Evolutionary conservation across 805 yeast species (phyloP), one percentile per base, ranked within the genome.

Genomic region (Saccharomyces paradoxus): DNA sequence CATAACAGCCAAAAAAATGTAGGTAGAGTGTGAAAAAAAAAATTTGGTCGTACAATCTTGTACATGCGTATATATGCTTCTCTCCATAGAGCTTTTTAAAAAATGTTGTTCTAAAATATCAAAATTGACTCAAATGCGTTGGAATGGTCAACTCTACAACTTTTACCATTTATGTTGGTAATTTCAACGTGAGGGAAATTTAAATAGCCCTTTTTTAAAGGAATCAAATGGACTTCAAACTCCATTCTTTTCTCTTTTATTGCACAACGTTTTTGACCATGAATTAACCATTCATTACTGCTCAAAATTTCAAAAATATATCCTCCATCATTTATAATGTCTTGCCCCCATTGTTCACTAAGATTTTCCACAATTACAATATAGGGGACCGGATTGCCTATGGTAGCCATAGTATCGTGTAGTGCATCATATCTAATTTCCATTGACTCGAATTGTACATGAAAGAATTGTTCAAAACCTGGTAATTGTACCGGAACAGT

Each of bases 281-380:
- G 82, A 4, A 90, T 72, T 2, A 89, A 65, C 98, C 98, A 92
- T 52, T 89, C 96, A 29, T 75, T 75, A 29, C 76, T 79, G 28
- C 78, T 76, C 17, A 71, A 67, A 0, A 87, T 63, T 17, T 78
- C 79, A 41, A 82, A 71, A 51, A 74, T 74, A 61, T 79, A 81
- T 30, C 32, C 31, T 3, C 44, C 54, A 13, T 41, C 31, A 26
- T 10, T 10, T 22, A 32, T 4, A 22, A 21, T 9, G 1, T 44
- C 31, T 22, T 13, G 28, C 14, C 6, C 57, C 72, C 71, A 68
- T 46, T 53, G 53, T 4, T 48, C 44, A 17, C 61, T 57, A 29
- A 65, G 27, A 50, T 64, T 61, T 32, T 56, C 56, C 5, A 65
- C 52, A 7, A 32, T 31, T 4, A 67, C 53, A 3, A 51, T 48